Conservation (phyloP, 2,329 filamentous ascomycete species). For the Pseudogymnoascus sp. region DNA sequence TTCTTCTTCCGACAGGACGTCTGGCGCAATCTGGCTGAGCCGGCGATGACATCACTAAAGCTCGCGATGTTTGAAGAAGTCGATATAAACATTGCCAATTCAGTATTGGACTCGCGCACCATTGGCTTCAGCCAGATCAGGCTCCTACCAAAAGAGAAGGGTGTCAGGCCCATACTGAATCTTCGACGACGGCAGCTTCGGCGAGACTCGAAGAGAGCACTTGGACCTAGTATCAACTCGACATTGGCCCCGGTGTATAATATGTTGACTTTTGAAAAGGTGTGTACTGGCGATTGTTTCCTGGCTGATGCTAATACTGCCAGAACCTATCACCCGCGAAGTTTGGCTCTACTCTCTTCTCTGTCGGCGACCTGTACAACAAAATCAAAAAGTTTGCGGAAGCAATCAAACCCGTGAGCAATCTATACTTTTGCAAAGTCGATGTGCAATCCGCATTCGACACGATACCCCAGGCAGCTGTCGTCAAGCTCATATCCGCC, state of each 20-base stretch:
- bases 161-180: slow-evolving; percentile 83
- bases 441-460: slow-evolving; percentile 93
- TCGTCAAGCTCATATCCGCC: slow-evolving; percentile 60
- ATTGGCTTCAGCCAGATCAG: slow-evolving; percentile 76
- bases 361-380: slow-evolving; percentile 71
- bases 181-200: slow-evolving; percentile 59
- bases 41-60: slow-evolving; percentile 63
- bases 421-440: slow-evolving; percentile 81
- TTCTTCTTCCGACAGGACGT: slow-evolving; percentile 95
- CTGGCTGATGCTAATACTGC: slow-evolving; percentile 18
- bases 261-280: slow-evolving; percentile 73
- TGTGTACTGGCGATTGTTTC: slow-evolving; percentile 29
- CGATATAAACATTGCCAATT: slow-evolving; percentile 47
- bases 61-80: slow-evolving; percentile 73
- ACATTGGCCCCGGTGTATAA: slow-evolving; percentile 69
- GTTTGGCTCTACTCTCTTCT: slow-evolving; percentile 77
- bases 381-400: slow-evolving; percentile 65
- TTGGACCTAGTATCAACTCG: slow-evolving; percentile 62
- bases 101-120: slow-evolving; percentile 53
- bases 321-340: slow-evolving; percentile 46
- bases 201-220: slow-evolving; percentile 45
- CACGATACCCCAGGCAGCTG: slow-evolving; percentile 76
- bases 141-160: slow-evolving; percentile 71
- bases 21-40: slow-evolving; percentile 72
- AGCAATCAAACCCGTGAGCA: slow-evolving; percentile 35